Conservation (phyloP, 2,329 filamentous ascomycete species). For the Oidium heveae region DNA sequence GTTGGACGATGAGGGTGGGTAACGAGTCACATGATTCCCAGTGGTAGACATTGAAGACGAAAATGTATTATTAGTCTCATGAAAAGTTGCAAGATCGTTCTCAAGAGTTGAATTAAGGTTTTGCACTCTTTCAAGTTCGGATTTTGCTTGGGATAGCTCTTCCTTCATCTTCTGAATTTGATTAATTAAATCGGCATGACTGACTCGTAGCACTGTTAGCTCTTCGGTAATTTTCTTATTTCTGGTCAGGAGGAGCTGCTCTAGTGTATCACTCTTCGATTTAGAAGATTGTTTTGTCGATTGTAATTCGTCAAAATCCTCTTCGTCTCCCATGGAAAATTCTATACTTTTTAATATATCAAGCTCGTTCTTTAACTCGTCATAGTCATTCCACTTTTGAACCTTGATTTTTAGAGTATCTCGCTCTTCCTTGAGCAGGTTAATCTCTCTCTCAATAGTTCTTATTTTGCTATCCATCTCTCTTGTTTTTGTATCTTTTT, state of each 20-base stretch:
- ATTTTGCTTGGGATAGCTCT: conserved; percentile 58
- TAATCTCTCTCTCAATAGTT: conserved; percentile 54
- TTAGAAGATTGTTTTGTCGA: conserved; percentile 18
- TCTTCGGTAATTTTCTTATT: conserved; percentile 96
- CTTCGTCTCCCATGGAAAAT: conserved; percentile 74
- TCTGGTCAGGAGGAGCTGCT: conserved; percentile 70
- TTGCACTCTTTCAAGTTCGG: conserved; percentile 64
- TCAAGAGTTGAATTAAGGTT: conserved; percentile 74
- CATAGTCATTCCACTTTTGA: conserved; percentile 78
- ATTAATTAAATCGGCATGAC: conserved; percentile 71
- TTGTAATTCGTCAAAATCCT: conserved; percentile 31
- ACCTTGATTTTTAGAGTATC: conserved; percentile 60
- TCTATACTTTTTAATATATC: conserved; percentile 96
- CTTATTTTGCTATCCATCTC: conserved; percentile 52
- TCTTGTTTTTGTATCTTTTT: conserved; percentile 59
- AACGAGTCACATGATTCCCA: conserved; percentile 65
- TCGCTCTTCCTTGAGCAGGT: conserved; percentile 52
- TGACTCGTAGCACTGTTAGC: conserved; percentile 74
- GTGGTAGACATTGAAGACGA: conserved; percentile 81
- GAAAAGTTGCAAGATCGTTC: conserved; percentile 68
- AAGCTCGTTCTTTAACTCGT: conserved; percentile 85
- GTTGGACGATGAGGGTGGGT: conserved; percentile 40
- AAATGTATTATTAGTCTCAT: conserved; percentile 65
- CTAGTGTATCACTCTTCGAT: conserved; percentile 53
- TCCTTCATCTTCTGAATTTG: conserved; percentile 61